These are phyloP conservation scores for Tricholomella constricta DNA, from an alignment of 768 basidiomycete species.

Conservation along the genomic window DNA sequence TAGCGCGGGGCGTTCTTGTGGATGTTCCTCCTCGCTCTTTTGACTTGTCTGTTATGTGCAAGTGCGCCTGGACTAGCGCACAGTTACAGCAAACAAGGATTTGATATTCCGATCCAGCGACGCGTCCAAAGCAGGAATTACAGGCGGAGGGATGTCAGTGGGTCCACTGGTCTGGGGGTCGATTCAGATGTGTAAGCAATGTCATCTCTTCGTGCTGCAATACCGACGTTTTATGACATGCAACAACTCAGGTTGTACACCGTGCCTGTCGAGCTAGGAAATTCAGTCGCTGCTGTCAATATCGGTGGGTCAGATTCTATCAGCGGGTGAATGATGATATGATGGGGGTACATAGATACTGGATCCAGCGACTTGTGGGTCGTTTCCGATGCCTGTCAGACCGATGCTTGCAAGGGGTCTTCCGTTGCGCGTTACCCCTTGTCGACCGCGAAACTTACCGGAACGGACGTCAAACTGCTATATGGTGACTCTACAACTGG, in stretches of 20 bases:
- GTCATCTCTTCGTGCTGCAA: neutral
- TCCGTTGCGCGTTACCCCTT: slow-evolving; percentile 45
- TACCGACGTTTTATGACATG: neutral
- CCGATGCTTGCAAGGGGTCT: slow-evolving; percentile 38
- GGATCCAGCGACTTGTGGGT: slow-evolving; percentile 77
- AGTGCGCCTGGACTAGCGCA: slow-evolving; percentile 1
- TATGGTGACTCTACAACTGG: slow-evolving; percentile 74
- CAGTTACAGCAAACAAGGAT: slow-evolving; percentile 14
- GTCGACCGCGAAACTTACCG: slow-evolving; percentile 37
- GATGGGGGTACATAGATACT: slow-evolving; percentile 46
- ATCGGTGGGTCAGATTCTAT: slow-evolving; percentile 23
- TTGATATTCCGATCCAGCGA: slow-evolving; percentile 25
- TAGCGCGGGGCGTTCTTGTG: slow-evolving; percentile 30
- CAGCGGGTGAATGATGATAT: neutral
- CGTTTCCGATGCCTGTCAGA: slow-evolving; percentile 49
- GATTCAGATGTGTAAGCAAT: slow-evolving; percentile 36
- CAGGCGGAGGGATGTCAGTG: slow-evolving; percentile 31
- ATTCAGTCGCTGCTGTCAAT: slow-evolving; percentile 30
- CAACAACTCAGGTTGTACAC: slow-evolving; percentile 32
- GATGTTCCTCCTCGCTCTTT: slow-evolving; percentile 19
- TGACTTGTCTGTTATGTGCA: slow-evolving; percentile 18
- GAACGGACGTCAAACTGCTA: slow-evolving; percentile 39
- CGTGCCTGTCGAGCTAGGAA: slow-evolving; percentile 37
- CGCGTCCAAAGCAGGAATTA: slow-evolving; percentile 20
- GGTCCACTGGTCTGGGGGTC: slow-evolving; percentile 37